These are phyloP conservation scores for Nicotiana undulata DNA, from an alignment of 257 asterid genomes.

Conservation along the genomic window DNA sequence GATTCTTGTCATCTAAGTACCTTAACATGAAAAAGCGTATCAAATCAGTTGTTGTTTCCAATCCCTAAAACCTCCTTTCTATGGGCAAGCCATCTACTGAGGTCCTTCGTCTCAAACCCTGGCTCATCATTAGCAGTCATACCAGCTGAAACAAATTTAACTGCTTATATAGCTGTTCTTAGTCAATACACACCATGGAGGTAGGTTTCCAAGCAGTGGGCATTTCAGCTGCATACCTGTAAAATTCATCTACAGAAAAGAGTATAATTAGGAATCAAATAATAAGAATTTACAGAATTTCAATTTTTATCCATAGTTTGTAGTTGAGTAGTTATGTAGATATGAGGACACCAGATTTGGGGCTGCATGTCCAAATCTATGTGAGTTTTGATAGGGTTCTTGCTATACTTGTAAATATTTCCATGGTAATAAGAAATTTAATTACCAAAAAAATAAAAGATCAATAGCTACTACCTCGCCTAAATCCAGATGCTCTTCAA, in stretches of 20 bases:
- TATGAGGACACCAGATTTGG: too few relatives aligned
- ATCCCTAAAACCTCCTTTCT: neutral
- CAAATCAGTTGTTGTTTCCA: neutral
- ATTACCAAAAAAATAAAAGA: too few relatives aligned
- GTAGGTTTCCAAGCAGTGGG: neutral
- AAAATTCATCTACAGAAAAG: neutral
- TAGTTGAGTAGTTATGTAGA: too few relatives aligned
- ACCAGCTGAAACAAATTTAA: neutral
- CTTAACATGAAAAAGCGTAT: neutral
- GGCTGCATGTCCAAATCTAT: too few relatives aligned
- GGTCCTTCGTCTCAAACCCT: neutral
- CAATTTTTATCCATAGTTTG: too few relatives aligned
- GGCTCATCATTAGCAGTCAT: neutral
- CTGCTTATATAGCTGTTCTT: neutral
- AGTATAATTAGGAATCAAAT: neutral
- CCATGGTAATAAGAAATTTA: too few relatives aligned
- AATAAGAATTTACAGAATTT: too few relatives aligned
- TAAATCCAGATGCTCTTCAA: neutral
- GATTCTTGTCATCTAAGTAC: neutral
- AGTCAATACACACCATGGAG: neutral
- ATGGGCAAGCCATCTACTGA: neutral
- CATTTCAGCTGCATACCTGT: neutral
- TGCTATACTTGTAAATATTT: too few relatives aligned
- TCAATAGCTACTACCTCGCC: neutral
- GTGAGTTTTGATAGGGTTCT: too few relatives aligned